Evolutionary conservation across 192 early-diverging fungal species (phyloP), one percentile per base, ranked within the genome.

Genomic region (Mortierella hygrophila): DNA sequence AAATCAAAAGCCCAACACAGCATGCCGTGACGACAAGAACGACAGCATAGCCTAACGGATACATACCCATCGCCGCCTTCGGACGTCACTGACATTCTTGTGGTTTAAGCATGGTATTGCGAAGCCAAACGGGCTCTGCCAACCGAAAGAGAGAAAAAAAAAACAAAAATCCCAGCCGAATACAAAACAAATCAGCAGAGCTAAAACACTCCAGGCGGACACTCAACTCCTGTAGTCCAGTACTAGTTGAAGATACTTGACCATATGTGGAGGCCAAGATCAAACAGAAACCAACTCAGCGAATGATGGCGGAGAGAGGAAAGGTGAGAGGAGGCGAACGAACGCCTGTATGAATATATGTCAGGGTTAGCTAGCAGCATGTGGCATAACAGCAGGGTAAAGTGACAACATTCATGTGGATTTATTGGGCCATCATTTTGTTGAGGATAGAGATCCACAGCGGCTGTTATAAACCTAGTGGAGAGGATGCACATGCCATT

Each of bases 91-190:
- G 60, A 32, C 13, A 65, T 32, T 35, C 11, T 4, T 32, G n/a
- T 32, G 13, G 26, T 32, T 65, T 29, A 32, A 8, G 6, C 7
- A 29, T 32, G 10, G 60, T 65, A 65, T 65, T 65, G 60, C 60
- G 60, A 65, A 65, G 60, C 60, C 60, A 65, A 65, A 29, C 32
- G 60, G 60, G 60, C 60, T 65, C 60, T 65, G 26, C 7, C 60
- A 65, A 65, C 29, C 57, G 57, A 63, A 60, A n/a, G 26, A 63
- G 9, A 26, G 23, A 21, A 60, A 5, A 60, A 60, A 7, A 4
- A 15, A 55, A 15, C 26, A 32, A 29, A 65, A 65, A 65, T 65
- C 60, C 60, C 60, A 65, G 60, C 60, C 60, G 60, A 63, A 63
- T 63, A 26, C 60, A 32, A 35, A 20, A 52, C 49, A 52, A 20